Evolutionary conservation across 2,329 filamentous ascomycete genomes (phyloP).

Genomic region (Penicillium vulpinum): DNA sequence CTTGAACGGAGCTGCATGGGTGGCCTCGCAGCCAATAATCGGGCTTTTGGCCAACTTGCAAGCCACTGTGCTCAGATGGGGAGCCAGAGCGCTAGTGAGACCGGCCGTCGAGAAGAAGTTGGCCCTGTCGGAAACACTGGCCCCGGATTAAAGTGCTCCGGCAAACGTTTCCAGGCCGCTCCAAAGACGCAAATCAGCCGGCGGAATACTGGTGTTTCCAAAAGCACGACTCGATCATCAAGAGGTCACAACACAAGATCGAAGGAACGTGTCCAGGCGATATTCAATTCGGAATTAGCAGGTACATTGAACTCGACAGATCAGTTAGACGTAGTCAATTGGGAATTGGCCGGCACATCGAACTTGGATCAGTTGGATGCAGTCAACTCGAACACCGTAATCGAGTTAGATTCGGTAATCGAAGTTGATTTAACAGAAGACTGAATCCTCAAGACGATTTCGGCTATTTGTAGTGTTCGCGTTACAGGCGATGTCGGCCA

Average conservation of each 20-base stretch:
- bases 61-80: neutral
- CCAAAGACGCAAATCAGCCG: neutral
- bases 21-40: too few species aligned
- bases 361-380: neutral
- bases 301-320: neutral
- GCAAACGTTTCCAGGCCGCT: neutral
- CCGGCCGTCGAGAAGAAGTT: neutral
- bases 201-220: neutral
- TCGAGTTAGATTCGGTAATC: neutral
- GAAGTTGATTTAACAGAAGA: neutral
- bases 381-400: neutral
- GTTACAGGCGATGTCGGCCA: neutral
- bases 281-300: neutral
- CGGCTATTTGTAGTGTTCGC: neutral
- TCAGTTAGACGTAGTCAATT: neutral
- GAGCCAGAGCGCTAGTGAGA: neutral
- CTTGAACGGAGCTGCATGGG: neutral
- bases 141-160: neutral
- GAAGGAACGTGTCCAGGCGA: neutral
- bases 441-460: neutral
- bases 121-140: neutral
- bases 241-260: neutral
- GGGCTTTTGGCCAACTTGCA: neutral
- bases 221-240: neutral
- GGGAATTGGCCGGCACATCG: neutral